Evolutionary conservation across 148 eudicot species (phyloP), one percentile per base, ranked within the genome.

Genomic region (Drosera capensis): DNA sequence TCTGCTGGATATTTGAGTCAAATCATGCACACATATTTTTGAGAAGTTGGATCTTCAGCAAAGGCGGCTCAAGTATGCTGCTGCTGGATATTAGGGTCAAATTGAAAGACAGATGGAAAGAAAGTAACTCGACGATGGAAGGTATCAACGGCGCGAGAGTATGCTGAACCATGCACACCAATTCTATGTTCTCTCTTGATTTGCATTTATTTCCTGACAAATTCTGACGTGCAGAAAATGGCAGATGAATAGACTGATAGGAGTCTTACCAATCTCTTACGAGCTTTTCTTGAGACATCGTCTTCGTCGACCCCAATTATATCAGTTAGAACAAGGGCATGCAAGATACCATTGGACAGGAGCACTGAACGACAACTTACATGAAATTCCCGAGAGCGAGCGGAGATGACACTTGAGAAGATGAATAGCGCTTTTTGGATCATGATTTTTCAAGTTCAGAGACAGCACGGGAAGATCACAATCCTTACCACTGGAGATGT

Each of bases 361-460:
- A n/a, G n/a, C n/a, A n/a, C n/a, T n/a, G 45, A 41, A n/a, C 2
- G 49, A 38, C 13, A 40, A 49, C 79, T 59, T 44, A 70, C 79
- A 55, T 4, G 60, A 42, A 37, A 70, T 74, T 51, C 79, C 79
- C 24, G 62, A 48, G 50, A 74, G 67, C 19, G 71, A 44, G 41
- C 67, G 56, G 23, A 74, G 72, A 54, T 74, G 75, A 51, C 52
- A 48, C 39, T 70, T 74, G 12, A 74, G 19, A 46, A 66, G 69
- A 34, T 51, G 46, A 40, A 59, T 49, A 7, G 79, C 79, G 38
- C 70, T 75, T 58, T 59, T 74, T 15, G 59, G 52, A 15, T 39
- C 45, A 14, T 55, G 60, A 45, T 66, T 50, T 45, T 59, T 69
- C 64, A 70, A 52, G 55, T 70, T 71, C 14, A 74, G 58, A 40